A percentile compares a stretch with the other conserved stretches of the same genome.
Evolutionary conservation across 805 yeast genomes (phyloP).

Genomic region (Pichia phayaonensis): DNA sequence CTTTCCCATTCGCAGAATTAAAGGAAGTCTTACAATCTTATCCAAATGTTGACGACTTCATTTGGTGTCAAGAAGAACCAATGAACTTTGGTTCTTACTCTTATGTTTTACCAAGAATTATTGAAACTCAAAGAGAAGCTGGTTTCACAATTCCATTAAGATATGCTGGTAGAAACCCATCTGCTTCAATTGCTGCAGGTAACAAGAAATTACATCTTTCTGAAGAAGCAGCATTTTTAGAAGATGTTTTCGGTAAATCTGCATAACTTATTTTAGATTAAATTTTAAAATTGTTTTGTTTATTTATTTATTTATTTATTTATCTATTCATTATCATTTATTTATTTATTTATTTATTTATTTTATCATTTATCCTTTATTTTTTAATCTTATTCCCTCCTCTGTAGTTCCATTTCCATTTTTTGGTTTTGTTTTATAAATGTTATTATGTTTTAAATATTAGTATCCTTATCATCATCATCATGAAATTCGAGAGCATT

Average conservation of each 20-base stretch:
- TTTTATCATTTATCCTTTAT: not conserved
- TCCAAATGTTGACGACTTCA: conserved; percentile 79
- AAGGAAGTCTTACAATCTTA: conserved; percentile 75
- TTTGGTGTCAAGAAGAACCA: conserved; percentile 99
- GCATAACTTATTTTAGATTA: not conserved
- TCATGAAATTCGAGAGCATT: not conserved
- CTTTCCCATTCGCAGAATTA: conserved; percentile 96
- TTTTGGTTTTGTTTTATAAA: not conserved
- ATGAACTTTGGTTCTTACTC: conserved; percentile 92
- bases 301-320: conserved; percentile 1
- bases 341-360: conserved; percentile 3
- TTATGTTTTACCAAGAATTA: conserved; percentile 74
- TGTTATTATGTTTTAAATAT: not conserved
- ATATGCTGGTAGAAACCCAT: conserved; percentile 96
- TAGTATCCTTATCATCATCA: not conserved
- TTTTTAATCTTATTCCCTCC: not conserved
- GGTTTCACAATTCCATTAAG: conserved; percentile 52
- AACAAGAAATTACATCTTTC: conserved; percentile 77
- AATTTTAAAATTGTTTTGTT: not conserved
- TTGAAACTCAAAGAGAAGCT: conserved; percentile 70
- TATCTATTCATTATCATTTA: not conserved
- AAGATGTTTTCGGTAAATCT: conserved; percentile 51
- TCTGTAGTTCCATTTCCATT: not conserved
- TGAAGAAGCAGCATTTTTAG: conserved; percentile 83
- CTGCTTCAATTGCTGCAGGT: conserved; percentile 98